Base-by-base conservation (phyloP, 148 eudicot genomes). In the Rhododendron ferrugineum region DNA sequence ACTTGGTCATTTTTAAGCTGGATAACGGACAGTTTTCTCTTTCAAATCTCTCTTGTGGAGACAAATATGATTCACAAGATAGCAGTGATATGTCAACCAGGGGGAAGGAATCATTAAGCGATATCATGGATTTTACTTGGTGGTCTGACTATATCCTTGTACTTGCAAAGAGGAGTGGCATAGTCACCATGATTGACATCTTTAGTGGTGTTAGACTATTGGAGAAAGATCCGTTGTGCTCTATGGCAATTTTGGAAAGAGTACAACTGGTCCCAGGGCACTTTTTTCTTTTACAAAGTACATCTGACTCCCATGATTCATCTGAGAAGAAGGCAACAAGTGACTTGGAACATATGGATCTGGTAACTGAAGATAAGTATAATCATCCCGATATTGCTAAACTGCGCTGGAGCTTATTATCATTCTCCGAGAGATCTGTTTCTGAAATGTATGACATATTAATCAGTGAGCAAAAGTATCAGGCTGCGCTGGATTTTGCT, bases 111-210 rank as follows among this genome's bases (percentile, higher is more conserved):
- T 82, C 74, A 36, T 81, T 94, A 34, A 82, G 88, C 74, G 92
- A 92, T 84, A 73, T 93, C 62, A 77, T 90, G 60, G 99, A 97
- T 92, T 94, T 97, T 86, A 89, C 96, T 85, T 97, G 99, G 99
- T 97, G 99, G 99, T 90, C 98, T 89, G 94, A 93, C 83, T 85
- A 84, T 79, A 89, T 94, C 36, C 91, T 96, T 88, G 88, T 85
- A 58, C 83, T 97, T 85, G 94, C 90, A 78, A 88, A 88, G 88
- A 91, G 90, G 78, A 92, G 89, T 85, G 98, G 98, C 28, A 82
- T 82, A 28, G 47, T 92, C 37, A 82, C 89, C 80, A 91, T 95
- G 93, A 80, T 91, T 89, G 93, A 92, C 77, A 85, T 94, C 81
- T 76, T 87, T 82, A 90, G 82, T 77, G 90, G 87, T 62, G 85